phyloP scores from a whole-genome alignment of 495 filamentous ascomycete species.

The Podospora pseudopauciseta region DNA sequence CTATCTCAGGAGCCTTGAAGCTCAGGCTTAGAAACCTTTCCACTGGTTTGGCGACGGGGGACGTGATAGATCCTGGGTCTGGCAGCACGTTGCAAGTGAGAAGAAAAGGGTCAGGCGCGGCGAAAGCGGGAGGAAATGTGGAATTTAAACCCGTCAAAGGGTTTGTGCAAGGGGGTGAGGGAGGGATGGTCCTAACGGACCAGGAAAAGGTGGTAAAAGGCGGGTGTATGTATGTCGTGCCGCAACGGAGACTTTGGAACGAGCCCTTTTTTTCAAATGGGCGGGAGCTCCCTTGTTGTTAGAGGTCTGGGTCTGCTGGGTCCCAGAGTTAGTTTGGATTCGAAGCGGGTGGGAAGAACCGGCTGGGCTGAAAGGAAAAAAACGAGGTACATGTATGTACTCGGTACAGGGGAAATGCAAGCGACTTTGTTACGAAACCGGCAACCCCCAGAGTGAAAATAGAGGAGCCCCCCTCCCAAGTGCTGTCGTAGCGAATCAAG shows the following conservation, averaged over 20 bases:
- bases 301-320: slow-evolving; percentile 22
- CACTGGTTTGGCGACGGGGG: not conserved
- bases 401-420: not conserved
- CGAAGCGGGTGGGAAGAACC: slow-evolving; percentile 18
- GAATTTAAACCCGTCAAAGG: slow-evolving; percentile 14
- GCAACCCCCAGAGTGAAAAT: slow-evolving; percentile 13
- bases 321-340: slow-evolving; percentile 27
- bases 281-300: slow-evolving; percentile 37
- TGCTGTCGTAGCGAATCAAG: slow-evolving; percentile 17
- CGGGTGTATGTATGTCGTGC: slow-evolving; percentile 26
- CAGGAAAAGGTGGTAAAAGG: slow-evolving; percentile 17
- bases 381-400: slow-evolving; percentile 15
- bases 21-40: not conserved
- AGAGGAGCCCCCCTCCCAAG: slow-evolving; percentile 1
- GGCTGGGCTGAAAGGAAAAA: slow-evolving; percentile 15
- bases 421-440: not conserved
- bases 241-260: slow-evolving; percentile 28
- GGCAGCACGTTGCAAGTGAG: slow-evolving; percentile 1
- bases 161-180: slow-evolving; percentile 5
- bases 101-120: not conserved
- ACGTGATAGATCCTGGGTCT: not conserved
- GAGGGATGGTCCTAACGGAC: slow-evolving; percentile 14
- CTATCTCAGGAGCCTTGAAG: not conserved
- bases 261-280: slow-evolving; percentile 28
- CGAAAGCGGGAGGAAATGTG: slow-evolving; percentile 15